phyloP scores from a whole-genome alignment of 2,329 filamentous ascomycete genomes.

The Fusarium nanum region DNA sequence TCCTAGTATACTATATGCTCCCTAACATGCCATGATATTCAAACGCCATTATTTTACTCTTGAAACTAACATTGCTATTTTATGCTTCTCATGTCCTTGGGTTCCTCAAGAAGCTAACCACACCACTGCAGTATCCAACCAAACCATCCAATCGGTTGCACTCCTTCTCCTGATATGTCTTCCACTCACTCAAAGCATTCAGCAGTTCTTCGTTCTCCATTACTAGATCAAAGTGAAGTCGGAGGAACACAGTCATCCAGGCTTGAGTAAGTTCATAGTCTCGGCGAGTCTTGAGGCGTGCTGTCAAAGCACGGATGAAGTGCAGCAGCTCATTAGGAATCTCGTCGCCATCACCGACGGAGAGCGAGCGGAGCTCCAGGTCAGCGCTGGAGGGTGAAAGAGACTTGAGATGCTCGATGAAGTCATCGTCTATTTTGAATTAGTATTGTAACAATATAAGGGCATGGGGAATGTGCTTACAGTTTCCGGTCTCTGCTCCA shows the following conservation, averaged over 20 bases:
- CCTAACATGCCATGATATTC: conserved; percentile 22
- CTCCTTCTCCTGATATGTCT: conserved; percentile 77
- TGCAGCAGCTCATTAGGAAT: conserved; percentile 76
- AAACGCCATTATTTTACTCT: conserved; percentile 22
- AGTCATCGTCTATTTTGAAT: conserved; percentile 64
- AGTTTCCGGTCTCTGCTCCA: conserved; percentile 68
- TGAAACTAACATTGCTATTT: conserved; percentile 1
- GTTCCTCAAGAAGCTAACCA: conserved; percentile 82
- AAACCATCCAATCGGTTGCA: conserved; percentile 76
- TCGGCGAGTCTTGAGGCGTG: conserved; percentile 71
- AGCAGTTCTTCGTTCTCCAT: conserved; percentile 65
- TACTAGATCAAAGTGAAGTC: conserved; percentile 74
- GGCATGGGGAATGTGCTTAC: conserved; percentile 57
- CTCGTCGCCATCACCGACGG: conserved; percentile 57
- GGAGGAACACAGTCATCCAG: conserved; percentile 96
- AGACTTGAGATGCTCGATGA: conserved; percentile 82
- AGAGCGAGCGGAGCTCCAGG: conserved; percentile 87
- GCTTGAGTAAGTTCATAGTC: conserved; percentile 96
- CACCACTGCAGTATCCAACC: conserved; percentile 88
- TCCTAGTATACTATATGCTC: conserved; percentile 19
- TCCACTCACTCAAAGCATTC: conserved; percentile 75
- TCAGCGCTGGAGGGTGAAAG: conserved; percentile 88
- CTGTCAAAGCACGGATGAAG: conserved; percentile 85
- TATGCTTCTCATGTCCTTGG: conserved; percentile 59
- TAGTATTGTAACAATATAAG: conserved; percentile 24